Percentiles rank a stretch among this genome's conserved stretches.
phyloP scores from a whole-genome alignment of 2,329 filamentous ascomycete genomes.

The Claviceps humidiphila region DNA sequence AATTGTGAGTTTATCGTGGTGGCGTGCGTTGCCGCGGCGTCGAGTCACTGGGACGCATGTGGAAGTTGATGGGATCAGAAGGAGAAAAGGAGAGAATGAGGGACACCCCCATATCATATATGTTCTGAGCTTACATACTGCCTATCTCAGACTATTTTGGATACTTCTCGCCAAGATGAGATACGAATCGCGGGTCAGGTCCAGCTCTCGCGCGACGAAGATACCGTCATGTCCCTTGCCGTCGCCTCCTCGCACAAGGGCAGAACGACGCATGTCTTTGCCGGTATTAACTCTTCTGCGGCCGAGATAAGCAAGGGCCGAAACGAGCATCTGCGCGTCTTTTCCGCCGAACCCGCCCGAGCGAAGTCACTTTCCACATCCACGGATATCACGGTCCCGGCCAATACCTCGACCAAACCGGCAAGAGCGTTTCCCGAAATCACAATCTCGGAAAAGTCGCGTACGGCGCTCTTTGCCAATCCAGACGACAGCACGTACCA shows the following conservation, averaged over 20 bases:
- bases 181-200: slow-evolving; percentile 57
- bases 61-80: neutral
- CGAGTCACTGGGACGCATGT: neutral
- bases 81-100: neutral
- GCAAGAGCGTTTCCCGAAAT: slow-evolving; percentile 11
- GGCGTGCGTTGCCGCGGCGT: neutral
- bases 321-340: slow-evolving; percentile 74
- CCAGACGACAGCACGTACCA: slow-evolving; percentile 42
- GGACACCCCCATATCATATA: no score
- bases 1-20: slow-evolving; percentile 45
- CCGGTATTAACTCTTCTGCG: slow-evolving; percentile 73
- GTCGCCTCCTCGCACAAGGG: slow-evolving; percentile 51
- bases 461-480: slow-evolving; percentile 38
- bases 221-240: slow-evolving; percentile 75
- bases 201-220: slow-evolving; percentile 70
- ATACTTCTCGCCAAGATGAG: slow-evolving; percentile 51
- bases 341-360: slow-evolving; percentile 39
- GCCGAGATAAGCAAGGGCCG: slow-evolving; percentile 58
- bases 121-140: neutral
- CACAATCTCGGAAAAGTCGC: slow-evolving; percentile 38
- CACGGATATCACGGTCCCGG: slow-evolving; percentile 6
- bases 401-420: slow-evolving; percentile 7
- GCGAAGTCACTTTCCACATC: slow-evolving; percentile 18
- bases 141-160: slow-evolving; percentile 49
- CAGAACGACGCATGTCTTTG: slow-evolving; percentile 44